Conservation (phyloP, 768 basidiomycete genomes). For the Omphalotus guepiniiformis region DNA sequence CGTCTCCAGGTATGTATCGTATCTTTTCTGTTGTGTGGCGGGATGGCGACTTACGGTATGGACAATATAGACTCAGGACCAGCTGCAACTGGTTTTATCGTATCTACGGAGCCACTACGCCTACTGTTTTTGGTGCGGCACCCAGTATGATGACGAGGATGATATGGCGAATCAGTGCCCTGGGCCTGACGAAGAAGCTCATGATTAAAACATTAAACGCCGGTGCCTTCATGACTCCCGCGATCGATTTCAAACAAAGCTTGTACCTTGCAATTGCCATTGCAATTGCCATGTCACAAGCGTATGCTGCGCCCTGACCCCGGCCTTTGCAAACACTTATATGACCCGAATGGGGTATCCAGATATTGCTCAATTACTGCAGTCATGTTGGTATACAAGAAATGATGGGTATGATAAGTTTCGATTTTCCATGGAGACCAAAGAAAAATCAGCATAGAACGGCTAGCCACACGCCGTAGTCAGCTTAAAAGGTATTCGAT, state of each 20-base stretch:
- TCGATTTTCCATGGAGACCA: neutral
- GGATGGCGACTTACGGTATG: conserved; percentile 11
- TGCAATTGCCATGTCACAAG: too few species aligned
- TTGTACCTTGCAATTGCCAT: too few species aligned
- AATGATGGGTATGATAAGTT: neutral
- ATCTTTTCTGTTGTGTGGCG: conserved; percentile 8
- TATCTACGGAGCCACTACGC: conserved; percentile 69
- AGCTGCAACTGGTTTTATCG: conserved; percentile 59
- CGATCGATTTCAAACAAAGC: too few species aligned
- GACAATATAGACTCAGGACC: conserved; percentile 56
- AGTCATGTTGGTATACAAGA: too few species aligned
- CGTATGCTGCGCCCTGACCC: too few species aligned
- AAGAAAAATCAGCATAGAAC: neutral
- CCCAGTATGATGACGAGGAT: conserved; percentile 57
- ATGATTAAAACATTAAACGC: conserved; percentile 62
- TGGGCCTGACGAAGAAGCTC: conserved; percentile 70
- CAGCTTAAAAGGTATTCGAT: too few species aligned
- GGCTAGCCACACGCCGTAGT: neutral
- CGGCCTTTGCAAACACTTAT: too few species aligned
- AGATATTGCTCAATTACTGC: too few species aligned
- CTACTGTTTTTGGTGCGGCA: conserved; percentile 91
- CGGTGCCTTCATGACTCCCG: neutral
- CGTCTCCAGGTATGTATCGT: conserved; percentile 50
- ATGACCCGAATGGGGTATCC: too few species aligned
- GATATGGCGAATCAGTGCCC: conserved; percentile 69